A percentile compares a stretch with the other conserved stretches of the same genome.
phyloP scores from a whole-genome alignment of 257 asterid genomes.

The Lavandula angustifolia region DNA sequence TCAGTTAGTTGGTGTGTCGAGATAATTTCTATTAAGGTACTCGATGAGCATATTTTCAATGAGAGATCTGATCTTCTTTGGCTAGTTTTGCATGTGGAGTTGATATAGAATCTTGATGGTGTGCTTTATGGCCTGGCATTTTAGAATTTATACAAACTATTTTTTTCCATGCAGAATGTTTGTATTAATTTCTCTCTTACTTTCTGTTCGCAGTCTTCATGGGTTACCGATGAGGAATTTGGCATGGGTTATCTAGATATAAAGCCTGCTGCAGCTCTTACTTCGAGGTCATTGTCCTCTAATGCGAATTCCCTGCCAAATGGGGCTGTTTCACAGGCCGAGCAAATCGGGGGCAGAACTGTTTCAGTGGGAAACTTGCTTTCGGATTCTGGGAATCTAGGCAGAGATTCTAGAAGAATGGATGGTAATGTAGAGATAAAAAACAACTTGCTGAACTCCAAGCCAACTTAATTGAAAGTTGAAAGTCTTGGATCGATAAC shows the following conservation, averaged over 20 bases:
- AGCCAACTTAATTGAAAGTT: slow-evolving; percentile 46
- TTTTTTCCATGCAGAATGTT: slow-evolving; percentile 11
- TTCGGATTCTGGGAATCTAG: slow-evolving; percentile 54
- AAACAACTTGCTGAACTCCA: slow-evolving; percentile 47
- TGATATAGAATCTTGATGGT: slow-evolving; percentile 19
- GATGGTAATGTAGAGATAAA: slow-evolving; percentile 61
- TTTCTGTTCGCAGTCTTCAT: slow-evolving; percentile 66
- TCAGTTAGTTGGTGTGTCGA: slow-evolving; percentile 5
- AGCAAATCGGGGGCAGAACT: slow-evolving; percentile 56
- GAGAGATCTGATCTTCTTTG: slow-evolving; percentile 18
- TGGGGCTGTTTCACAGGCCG: slow-evolving; percentile 64
- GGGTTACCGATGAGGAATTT: slow-evolving; percentile 99
- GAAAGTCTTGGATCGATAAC: slow-evolving; percentile 43
- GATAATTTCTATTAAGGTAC: neutral
- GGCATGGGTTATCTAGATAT: slow-evolving; percentile 95
- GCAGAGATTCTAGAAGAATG: slow-evolving; percentile 61
- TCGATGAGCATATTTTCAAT: neutral
- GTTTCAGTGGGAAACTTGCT: slow-evolving; percentile 50
- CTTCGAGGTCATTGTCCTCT: slow-evolving; percentile 60
- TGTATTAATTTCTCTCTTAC: slow-evolving; percentile 21
- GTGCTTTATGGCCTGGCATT: slow-evolving; percentile 22
- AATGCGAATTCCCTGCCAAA: slow-evolving; percentile 57
- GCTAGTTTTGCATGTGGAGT: slow-evolving; percentile 4
- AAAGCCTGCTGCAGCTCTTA: slow-evolving; percentile 69
- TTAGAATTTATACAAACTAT: slow-evolving; percentile 10